These are phyloP conservation scores for Solanum dulcamara DNA, from an alignment of 257 asterid species.

Conservation along the genomic window DNA sequence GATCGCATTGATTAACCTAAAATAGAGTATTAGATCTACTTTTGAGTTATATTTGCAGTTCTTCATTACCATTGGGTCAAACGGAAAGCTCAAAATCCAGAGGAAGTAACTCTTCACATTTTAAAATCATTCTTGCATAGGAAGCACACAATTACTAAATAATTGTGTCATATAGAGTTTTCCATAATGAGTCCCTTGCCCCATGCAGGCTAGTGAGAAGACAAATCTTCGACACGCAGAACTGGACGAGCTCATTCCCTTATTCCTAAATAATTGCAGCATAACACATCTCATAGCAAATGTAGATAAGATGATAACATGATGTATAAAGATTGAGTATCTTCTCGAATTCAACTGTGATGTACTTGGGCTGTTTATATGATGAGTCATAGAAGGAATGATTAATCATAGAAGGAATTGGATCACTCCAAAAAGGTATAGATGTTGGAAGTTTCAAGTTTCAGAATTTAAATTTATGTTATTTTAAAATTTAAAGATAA, in stretches of 20 bases:
- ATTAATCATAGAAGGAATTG: neutral
- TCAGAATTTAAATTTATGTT: neutral
- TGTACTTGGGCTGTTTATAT: neutral
- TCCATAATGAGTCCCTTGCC: neutral
- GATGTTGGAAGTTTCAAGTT: neutral
- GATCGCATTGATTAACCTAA: neutral
- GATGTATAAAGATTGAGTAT: neutral
- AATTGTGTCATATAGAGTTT: neutral
- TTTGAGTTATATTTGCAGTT: neutral
- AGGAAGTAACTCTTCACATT: neutral
- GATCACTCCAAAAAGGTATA: neutral
- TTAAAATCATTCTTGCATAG: neutral
- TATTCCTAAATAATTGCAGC: neutral
- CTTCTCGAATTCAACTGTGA: neutral
- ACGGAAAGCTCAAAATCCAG: neutral
- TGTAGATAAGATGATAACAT: neutral
- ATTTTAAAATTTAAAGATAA: neutral
- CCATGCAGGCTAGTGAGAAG: neutral
- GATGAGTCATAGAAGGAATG: neutral
- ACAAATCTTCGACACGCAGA: neutral
- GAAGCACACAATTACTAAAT: neutral
- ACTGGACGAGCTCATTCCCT: neutral
- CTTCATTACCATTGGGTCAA: neutral
- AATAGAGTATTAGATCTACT: neutral
- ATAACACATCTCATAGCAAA: neutral